Percentiles rank a stretch among this genome's conserved stretches.
Evolutionary conservation across 176 grass and related monocot genomes (phyloP).

Genomic region (Hordeum marinum): DNA sequence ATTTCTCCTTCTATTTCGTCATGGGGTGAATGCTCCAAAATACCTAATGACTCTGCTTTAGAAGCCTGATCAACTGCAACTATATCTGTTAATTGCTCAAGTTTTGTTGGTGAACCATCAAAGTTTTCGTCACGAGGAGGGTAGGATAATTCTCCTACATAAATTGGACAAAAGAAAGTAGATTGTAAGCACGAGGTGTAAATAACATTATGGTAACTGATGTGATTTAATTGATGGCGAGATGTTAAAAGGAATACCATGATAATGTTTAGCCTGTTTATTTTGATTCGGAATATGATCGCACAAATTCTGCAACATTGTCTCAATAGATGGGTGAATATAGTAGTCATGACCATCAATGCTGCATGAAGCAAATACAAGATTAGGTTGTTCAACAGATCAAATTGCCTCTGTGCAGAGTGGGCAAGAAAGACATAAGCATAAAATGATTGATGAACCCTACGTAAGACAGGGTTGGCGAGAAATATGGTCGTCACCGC

Average conservation of each 20-base stretch:
- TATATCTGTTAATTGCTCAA: constrained; percentile 27
- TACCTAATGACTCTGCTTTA: constrained; percentile 49
- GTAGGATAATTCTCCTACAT: constrained; percentile 4
- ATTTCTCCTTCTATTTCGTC: constrained; percentile 97
- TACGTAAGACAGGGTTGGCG: constrained; percentile 41
- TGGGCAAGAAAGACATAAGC: background rate
- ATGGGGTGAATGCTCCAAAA: constrained; percentile 64
- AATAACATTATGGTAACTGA: background rate
- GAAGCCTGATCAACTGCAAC: constrained; percentile 38
- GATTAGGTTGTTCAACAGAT: background rate
- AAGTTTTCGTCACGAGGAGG: background rate
- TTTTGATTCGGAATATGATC: constrained; percentile 34
- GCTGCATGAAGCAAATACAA: constrained; percentile 32
- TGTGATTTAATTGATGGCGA: background rate
- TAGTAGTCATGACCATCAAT: constrained; percentile 45
- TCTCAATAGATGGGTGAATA: constrained; percentile 63
- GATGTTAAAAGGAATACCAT: constrained; percentile 45
- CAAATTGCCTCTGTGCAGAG: background rate
- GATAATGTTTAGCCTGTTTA: constrained; percentile 8
- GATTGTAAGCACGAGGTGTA: constrained; percentile 1
- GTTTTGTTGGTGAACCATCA: constrained; percentile 12
- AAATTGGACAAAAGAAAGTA: constrained; percentile 11
- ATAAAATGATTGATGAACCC: constrained; percentile 12
- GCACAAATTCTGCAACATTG: constrained; percentile 43
- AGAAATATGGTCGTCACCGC: constrained; percentile 4